These are phyloP conservation scores for Candida buenavistaensis DNA, from an alignment of 1,139 yeast species.

Conservation along the genomic window DNA sequence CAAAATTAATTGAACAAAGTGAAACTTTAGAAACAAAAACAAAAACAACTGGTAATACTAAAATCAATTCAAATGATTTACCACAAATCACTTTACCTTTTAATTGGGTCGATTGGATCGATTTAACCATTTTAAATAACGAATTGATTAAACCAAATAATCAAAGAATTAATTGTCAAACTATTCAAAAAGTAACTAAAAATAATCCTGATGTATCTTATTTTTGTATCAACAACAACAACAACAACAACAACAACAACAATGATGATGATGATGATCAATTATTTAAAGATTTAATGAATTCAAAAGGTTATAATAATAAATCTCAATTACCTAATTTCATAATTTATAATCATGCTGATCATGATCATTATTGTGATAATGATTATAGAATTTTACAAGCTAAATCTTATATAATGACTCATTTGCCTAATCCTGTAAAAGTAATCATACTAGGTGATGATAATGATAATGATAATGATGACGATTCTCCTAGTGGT, in stretches of 20 bases:
- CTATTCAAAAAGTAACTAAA: constrained; percentile 20
- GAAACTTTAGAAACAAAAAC: constrained; percentile 7
- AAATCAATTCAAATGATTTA: constrained; percentile 7
- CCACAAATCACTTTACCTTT: constrained; percentile 28
- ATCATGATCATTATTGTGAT: constrained; percentile 27
- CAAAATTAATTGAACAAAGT: constrained; percentile 8
- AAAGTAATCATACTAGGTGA: constrained; percentile 29
- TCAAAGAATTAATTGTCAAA: constrained; percentile 22
- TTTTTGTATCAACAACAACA: constrained; percentile 26
- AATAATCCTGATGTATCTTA: constrained; percentile 21
- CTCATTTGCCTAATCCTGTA: constrained; percentile 31
- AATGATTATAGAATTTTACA: constrained; percentile 30
- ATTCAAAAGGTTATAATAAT: constrained; percentile 18
- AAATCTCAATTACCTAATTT: constrained; percentile 30
- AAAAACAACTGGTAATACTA: constrained; percentile 6
- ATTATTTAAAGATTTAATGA: constrained; percentile 17
- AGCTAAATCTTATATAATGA: constrained; percentile 28
- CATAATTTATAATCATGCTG: constrained; percentile 25
- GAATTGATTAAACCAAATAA: constrained; percentile 28
- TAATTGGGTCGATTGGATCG: constrained; percentile 30
- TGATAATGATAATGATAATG: constrained; percentile 6
- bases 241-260: too few species aligned
- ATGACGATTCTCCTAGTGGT: constrained; percentile 17
- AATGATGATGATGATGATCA: constrained; percentile 20
- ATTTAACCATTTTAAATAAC: constrained; percentile 33